These are phyloP conservation scores for Chlorophyllum brunneum DNA, from an alignment of 768 basidiomycete genomes.

Conservation along the genomic window DNA sequence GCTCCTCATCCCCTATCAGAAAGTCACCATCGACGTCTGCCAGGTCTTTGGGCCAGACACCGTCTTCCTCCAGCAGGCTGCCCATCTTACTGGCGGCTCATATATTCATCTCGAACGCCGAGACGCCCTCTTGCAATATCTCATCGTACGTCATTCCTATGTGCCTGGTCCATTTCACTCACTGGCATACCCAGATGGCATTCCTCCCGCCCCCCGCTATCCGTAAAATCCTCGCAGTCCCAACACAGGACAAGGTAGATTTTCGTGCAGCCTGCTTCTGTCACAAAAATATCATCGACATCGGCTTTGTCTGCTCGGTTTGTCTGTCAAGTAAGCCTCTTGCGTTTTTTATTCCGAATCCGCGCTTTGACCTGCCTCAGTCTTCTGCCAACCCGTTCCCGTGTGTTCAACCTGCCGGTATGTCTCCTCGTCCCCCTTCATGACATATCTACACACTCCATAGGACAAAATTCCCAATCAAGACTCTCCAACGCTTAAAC, in stretches of 20 bases:
- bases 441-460: constrained; percentile 9
- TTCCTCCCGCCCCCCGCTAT: constrained; percentile 58
- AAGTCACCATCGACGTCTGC: constrained; percentile 95
- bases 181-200: constrained; percentile 60
- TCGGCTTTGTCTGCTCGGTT: constrained; percentile 98
- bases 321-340: constrained; percentile 82
- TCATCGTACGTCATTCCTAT: constrained; percentile 52
- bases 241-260: constrained; percentile 93
- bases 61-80: constrained; percentile 96
- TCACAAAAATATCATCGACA: constrained; percentile 94
- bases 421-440: constrained; percentile 26
- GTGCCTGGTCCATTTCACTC: background rate
- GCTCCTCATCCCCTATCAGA: constrained; percentile 42
- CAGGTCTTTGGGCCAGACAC: constrained; percentile 87
- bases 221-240: constrained; percentile 74
- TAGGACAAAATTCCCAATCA: constrained; percentile 94
- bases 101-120: constrained; percentile 83
- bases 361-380: constrained; percentile 33
- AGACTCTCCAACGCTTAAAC: constrained; percentile 81
- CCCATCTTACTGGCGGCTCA: constrained; percentile 91
- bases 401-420: constrained; percentile 94
- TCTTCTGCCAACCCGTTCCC: constrained; percentile 91
- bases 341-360: constrained; percentile 6
- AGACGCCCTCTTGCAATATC: constrained; percentile 87
- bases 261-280: constrained; percentile 99